These are phyloP conservation scores for Ceratocystis smalleyi DNA, from an alignment of 2,329 filamentous ascomycete genomes.

Conservation along the genomic window DNA sequence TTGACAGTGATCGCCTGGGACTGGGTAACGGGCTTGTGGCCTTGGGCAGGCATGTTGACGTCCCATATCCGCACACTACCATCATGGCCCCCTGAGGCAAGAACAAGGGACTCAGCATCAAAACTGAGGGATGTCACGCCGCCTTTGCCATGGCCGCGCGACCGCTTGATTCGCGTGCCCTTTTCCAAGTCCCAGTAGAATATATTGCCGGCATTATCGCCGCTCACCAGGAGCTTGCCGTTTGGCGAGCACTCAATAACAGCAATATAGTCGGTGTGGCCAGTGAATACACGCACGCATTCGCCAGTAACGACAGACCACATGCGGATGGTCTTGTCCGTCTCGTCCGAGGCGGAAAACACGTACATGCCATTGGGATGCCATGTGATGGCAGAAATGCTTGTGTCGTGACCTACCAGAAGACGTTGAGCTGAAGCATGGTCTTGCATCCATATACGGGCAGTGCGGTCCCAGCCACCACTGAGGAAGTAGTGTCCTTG, in stretches of 20 bases:
- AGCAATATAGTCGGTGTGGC: conserved; percentile 77
- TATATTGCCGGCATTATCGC: conserved; percentile 76
- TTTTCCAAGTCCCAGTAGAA: conserved; percentile 89
- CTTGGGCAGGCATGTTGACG: conserved; percentile 55
- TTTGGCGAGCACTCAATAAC: conserved; percentile 73
- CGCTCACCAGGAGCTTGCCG: conserved; percentile 80
- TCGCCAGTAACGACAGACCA: conserved; percentile 83
- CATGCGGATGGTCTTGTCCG: conserved; percentile 86
- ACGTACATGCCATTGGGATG: conserved; percentile 89
- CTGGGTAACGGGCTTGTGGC: conserved; percentile 40
- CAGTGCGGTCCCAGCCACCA: conserved; percentile 75
- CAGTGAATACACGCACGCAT: conserved; percentile 80
- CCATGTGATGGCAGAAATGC: conserved; percentile 83
- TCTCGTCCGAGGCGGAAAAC: conserved; percentile 77
- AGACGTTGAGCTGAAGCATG: conserved; percentile 78
- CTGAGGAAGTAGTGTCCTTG: conserved; percentile 92
- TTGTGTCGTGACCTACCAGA: conserved; percentile 81
- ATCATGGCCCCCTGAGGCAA: conserved; percentile 82
- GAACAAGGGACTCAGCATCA: conserved; percentile 78
- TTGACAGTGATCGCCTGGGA: conserved; percentile 20
- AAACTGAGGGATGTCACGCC: conserved; percentile 90
- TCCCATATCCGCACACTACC: conserved; percentile 93
- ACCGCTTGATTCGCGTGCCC: conserved; percentile 74
- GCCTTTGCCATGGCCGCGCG: conserved; percentile 82
- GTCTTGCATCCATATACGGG: conserved; percentile 82